Evolutionary conservation across 345 rosid species (phyloP).

Genomic region (Geranium rotundifolium): DNA sequence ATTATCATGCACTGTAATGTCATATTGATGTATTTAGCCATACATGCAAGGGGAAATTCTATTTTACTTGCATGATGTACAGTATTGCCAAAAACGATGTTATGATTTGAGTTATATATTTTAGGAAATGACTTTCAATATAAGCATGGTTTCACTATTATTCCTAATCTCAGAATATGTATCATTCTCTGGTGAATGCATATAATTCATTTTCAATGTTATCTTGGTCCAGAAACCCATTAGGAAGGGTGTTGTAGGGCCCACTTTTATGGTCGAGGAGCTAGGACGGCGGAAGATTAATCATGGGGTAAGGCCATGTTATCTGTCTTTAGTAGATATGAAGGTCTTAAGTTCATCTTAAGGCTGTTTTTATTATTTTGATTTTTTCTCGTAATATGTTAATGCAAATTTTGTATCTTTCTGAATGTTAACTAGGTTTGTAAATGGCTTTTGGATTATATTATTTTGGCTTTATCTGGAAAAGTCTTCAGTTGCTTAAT

Average conservation of each 20-base stretch:
- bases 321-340: background rate
- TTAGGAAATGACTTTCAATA: background rate
- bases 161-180: background rate
- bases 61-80: background rate
- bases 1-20: background rate
- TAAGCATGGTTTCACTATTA: background rate
- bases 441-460: background rate
- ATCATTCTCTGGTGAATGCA: background rate
- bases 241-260: conserved; percentile 75
- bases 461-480: background rate
- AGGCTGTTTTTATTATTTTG: no score
- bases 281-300: conserved; percentile 60
- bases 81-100: background rate
- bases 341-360: background rate
- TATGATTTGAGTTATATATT: background rate
- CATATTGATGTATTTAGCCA: background rate
- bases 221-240: conserved; percentile 52
- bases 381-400: background rate
- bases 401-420: background rate
- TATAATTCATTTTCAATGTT: conserved; percentile 4
- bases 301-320: conserved; percentile 35
- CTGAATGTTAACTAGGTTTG: background rate
- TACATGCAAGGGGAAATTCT: background rate
- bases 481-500: background rate
- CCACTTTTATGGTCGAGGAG: conserved; percentile 70